Conservation (phyloP, 305 asterid species). For the Solanum hybrid region DNA sequence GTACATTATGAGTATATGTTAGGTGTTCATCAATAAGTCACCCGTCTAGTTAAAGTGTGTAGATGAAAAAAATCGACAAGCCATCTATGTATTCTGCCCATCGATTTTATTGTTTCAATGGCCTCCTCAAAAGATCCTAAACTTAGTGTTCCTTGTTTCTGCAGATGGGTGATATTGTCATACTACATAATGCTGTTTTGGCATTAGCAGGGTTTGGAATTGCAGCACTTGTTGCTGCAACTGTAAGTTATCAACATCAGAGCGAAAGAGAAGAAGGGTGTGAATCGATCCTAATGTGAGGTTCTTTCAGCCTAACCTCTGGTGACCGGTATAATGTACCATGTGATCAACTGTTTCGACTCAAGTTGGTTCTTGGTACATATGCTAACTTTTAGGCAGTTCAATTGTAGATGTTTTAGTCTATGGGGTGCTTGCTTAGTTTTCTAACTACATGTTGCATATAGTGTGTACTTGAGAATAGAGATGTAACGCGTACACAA, state of each 20-base stretch:
- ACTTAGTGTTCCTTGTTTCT: background rate
- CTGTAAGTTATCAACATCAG: background rate
- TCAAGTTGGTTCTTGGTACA: background rate
- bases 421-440: background rate
- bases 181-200: background rate
- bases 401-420: background rate
- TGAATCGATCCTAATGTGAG: background rate
- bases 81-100: background rate
- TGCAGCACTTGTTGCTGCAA: slow-evolving; percentile 2
- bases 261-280: background rate
- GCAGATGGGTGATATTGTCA: slow-evolving; percentile 1
- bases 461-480: background rate
- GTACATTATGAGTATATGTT: background rate
- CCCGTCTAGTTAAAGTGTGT: background rate
- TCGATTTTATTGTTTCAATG: background rate
- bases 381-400: background rate
- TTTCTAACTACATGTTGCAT: background rate
- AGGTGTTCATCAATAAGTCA: background rate
- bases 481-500: background rate
- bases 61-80: background rate
- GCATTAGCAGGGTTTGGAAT: background rate
- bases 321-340: background rate
- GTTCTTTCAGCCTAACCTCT: background rate
- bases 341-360: background rate
- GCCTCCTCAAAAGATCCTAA: background rate